Evolutionary conservation across 371 early-diverging fungal genomes (phyloP), one percentile per base, ranked within the genome.

Genomic region (Apophysomyces sp.): DNA sequence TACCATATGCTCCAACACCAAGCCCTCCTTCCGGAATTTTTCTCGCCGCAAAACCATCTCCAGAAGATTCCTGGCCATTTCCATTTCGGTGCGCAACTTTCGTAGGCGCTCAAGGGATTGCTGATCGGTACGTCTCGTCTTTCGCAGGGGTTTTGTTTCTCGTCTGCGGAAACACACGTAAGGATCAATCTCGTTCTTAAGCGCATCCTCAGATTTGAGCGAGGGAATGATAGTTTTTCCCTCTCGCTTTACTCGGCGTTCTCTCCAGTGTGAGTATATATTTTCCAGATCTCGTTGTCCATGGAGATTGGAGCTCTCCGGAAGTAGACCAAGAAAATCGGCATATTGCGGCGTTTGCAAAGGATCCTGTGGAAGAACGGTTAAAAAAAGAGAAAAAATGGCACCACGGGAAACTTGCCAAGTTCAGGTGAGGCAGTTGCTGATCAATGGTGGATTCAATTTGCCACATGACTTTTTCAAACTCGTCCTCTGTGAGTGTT

Each of bases 81-180:
- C 82, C 88, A 98, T 80, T 57, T 97, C 94, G 53, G 80, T 76
- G 18, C 92, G 92, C 30, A 98, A 73, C 54, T 87, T 83, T n/a
- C 87, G 83, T 36, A 98, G 78, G 60, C 92, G 89, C 55, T 96
- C 92, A 27, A 95, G 65, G 4, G 93, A 89, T 55, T 89, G 89
- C 41, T 88, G 85, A 70, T 98, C 98, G 16, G 90, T 89, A n/a
- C 94, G 89, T 53, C 97, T 77, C 7, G 95, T 92, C 68, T 96
- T 96, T 29, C 98, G 91, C 11, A 89, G 66, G 4, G 87, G 87
- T 66, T 92, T 92, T 55, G 94, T 85, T 71, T 98, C 98, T 30
- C 98, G 86, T 44, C 93, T 89, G 54, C 98, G 92, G 81, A 98
- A 98, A 67, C 98, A 98, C n/a, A 96, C 88, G 71, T 95, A 98